A percentile compares a stretch with the other conserved stretches of the same genome.
These are phyloP conservation scores for Passiflora organensis DNA, from an alignment of 345 rosid species.

Conservation along the genomic window DNA sequence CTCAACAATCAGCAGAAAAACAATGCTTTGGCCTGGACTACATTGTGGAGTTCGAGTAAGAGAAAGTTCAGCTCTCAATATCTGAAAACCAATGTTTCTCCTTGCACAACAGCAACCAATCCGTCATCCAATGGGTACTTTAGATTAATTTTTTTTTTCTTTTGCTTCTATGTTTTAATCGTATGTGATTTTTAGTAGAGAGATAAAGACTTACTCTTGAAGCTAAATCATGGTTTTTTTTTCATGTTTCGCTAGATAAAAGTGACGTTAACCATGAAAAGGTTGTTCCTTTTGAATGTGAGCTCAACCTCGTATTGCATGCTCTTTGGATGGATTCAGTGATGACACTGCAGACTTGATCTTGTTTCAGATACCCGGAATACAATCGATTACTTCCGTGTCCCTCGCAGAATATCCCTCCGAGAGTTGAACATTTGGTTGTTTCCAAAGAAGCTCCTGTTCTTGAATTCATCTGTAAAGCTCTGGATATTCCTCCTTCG, in stretches of 20 bases:
- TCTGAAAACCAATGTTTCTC: constrained; percentile 25
- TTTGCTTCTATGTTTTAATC: too few species aligned
- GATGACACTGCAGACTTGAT: neutral
- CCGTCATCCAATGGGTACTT: constrained; percentile 42
- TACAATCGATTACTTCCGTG: constrained; percentile 77
- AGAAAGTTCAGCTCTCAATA: constrained; percentile 32
- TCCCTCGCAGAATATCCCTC: constrained; percentile 49
- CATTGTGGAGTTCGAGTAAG: constrained; percentile 20
- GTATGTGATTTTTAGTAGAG: too few species aligned
- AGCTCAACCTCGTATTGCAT: neutral
- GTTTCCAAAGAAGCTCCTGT: constrained; percentile 60
- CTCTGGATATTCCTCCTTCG: constrained; percentile 79
- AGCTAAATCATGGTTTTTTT: neutral
- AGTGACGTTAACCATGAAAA: neutral
- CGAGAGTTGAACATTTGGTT: constrained; percentile 81
- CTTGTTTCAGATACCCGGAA: constrained; percentile 45
- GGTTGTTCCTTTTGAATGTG: neutral
- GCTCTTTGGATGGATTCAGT: too few species aligned
- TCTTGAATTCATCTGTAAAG: constrained; percentile 49
- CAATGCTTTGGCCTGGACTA: constrained; percentile 3
- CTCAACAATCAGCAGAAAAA: constrained; percentile 7
- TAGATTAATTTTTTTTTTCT: neutral
- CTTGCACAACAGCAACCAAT: constrained; percentile 20
- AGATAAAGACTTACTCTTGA: too few species aligned
- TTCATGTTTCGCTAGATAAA: neutral